Base-by-base conservation (phyloP, 345 rosid species). In the Rubroshorea leprosula region DNA sequence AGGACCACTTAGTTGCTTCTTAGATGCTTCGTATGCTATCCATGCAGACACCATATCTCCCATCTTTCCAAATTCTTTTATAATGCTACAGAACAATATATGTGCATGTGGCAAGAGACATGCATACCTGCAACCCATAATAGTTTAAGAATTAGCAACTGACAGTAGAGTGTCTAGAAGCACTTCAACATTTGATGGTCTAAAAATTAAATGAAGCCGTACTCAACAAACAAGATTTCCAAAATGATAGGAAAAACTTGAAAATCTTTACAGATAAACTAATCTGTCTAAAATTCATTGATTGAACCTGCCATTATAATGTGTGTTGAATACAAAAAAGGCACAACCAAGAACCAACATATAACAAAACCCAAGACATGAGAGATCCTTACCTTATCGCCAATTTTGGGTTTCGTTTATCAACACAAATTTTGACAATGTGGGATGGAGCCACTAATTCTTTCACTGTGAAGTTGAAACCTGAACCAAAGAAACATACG, bases 11-110 rank as follows among this genome's bases (percentile, higher is more conserved):
- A 78, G 57, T 61, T 74, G 67, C 57, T 80, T 58, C 77, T 74
- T 81, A 71, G 75, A 77, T 43, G 76, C 83, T 73, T 89, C 93
- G 71, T 81, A 92, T 24, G 83, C 82, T 44, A 64, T 67, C 79
- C 89, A 65, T 54, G 90, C 93, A 58, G 90, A 84, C 23, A 63
- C 78, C 83, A 88, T 64, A 57, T 89, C 89, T 58, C 82, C 70
- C 66, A 69, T 83, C 80, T 81, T 89, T 43, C 96, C 98, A 58
- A 89, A 92, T 54, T 83, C 90, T 10, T 49, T 72, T 53, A 89
- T 74, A 64, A 89, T 71, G 45, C 65, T 72, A 71, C 95, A 92
- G 45, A 78, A 76, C 63, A 87, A 41, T 64, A 83, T 74, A 39
- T 83, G 80, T 51, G 85, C 85, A 69, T 78, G 80, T 24, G 88